Conservation (phyloP, 306 rosid genomes). For the Luffa aegyptiaca region DNA sequence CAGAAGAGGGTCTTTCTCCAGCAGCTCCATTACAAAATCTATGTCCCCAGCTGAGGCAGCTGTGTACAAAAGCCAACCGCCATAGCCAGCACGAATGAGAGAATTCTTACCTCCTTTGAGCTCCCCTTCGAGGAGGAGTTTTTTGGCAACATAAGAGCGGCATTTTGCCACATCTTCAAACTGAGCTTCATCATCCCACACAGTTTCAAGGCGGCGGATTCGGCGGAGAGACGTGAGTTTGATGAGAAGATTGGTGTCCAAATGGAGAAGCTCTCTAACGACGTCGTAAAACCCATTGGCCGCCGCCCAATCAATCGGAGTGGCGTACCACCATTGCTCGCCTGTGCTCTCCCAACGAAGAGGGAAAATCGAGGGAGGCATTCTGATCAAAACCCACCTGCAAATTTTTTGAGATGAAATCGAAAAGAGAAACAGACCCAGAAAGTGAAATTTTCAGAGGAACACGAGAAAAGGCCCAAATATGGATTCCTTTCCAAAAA, state of each 20-base stretch:
- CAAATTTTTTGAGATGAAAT: background rate
- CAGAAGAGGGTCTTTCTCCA: conserved; percentile 45
- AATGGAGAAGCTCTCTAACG: conserved; percentile 76
- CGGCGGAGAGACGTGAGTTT: conserved; percentile 86
- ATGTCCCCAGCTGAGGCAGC: conserved; percentile 88
- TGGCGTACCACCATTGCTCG: conserved; percentile 94
- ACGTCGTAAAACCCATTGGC: conserved; percentile 81
- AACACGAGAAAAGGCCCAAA: background rate
- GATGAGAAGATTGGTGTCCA: conserved; percentile 73
- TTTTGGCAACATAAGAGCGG: conserved; percentile 58
- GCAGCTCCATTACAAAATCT: conserved; percentile 44
- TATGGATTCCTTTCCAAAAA: background rate
- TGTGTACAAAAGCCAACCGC: conserved; percentile 93
- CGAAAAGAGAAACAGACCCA: background rate
- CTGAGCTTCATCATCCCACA: conserved; percentile 73
- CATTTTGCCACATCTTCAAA: conserved; percentile 53
- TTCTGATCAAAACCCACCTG: background rate
- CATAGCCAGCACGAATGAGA: conserved; percentile 80
- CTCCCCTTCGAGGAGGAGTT: conserved; percentile 51
- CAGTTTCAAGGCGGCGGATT: conserved; percentile 82
- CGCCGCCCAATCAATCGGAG: conserved; percentile 88
- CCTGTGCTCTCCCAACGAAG: conserved; percentile 91
- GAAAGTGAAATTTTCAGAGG: background rate
- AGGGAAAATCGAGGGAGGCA: conserved; percentile 56
- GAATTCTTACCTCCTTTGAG: conserved; percentile 34